phyloP scores from a whole-genome alignment of 1,284 basidiomycete genomes.

The Microbotryum lychnidis-dioicae region DNA sequence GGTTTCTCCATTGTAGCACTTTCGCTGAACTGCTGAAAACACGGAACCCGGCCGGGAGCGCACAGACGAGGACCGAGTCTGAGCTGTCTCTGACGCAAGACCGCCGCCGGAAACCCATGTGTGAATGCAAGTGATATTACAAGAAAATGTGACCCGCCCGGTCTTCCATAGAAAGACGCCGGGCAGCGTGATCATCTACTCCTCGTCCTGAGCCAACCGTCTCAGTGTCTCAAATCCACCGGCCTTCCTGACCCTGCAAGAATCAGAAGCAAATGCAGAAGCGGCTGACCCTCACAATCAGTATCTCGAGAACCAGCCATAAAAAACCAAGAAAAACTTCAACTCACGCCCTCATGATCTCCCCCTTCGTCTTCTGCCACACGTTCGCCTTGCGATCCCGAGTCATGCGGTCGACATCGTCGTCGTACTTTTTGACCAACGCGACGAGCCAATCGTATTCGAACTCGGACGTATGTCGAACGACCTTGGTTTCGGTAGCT shows the following conservation, averaged over 20 bases:
- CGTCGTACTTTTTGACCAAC: slow-evolving; percentile 63
- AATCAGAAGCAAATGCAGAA: not conserved
- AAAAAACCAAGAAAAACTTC: no score
- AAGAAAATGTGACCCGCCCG: no score
- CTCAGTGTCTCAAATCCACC: slow-evolving; percentile 22
- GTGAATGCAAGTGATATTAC: no score
- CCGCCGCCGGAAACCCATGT: no score
- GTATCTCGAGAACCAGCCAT: not conserved
- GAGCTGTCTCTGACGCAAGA: not conserved
- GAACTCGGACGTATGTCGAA: slow-evolving; percentile 59
- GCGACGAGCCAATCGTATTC: slow-evolving; percentile 61
- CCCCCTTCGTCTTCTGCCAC: slow-evolving; percentile 77
- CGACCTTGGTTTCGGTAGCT: slow-evolving; percentile 45
- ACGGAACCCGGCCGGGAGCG: no score
- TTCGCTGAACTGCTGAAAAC: no score
- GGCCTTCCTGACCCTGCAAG: slow-evolving; percentile 24
- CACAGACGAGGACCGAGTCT: not conserved
- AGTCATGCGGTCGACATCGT: slow-evolving; percentile 68
- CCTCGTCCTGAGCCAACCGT: no score
- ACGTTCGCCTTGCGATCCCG: slow-evolving; percentile 69
- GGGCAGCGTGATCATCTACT: no score
- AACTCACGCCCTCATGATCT: slow-evolving; percentile 50
- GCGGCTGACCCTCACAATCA: not conserved
- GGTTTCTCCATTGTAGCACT: no score
- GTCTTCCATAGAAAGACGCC: no score